Evolutionary conservation across 768 basidiomycete species (phyloP).

Genomic region (Suillus bovinus): DNA sequence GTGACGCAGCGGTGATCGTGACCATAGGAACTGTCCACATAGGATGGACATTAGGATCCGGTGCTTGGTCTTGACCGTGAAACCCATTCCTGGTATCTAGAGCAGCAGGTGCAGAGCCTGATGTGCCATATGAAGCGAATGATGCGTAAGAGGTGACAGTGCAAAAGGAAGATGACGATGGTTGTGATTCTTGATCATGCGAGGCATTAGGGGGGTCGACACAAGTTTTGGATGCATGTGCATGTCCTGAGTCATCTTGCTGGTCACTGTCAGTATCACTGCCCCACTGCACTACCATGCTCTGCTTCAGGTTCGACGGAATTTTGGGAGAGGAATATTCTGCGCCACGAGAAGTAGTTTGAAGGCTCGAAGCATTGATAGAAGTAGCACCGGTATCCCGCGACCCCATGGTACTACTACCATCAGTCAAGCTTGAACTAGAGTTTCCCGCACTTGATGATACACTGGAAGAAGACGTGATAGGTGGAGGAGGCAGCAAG

Average conservation of each 20-base stretch:
- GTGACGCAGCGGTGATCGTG: conserved; percentile 17
- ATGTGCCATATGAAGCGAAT: neutral
- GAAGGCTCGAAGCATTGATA: neutral
- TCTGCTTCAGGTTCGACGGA: neutral
- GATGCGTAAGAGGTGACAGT: conserved; percentile 7
- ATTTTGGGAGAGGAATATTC: neutral
- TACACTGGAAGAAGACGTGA: conserved; percentile 2
- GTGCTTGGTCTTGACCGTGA: neutral
- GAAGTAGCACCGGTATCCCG: neutral
- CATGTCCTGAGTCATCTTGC: neutral
- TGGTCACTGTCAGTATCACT: neutral
- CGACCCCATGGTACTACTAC: neutral
- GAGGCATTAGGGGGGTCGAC: neutral
- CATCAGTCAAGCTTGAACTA: conserved; percentile 2
- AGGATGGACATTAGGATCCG: conserved; percentile 19
- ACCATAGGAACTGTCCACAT: conserved; percentile 33
- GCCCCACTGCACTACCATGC: neutral
- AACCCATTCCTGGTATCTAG: neutral
- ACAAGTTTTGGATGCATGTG: neutral
- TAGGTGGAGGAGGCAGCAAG: conserved; percentile 4
- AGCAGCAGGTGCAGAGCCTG: neutral
- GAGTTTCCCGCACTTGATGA: conserved; percentile 6
- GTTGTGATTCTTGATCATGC: neutral
- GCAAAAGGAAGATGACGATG: conserved; percentile 3
- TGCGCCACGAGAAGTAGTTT: neutral